A percentile compares a stretch with the other conserved stretches of the same genome.
phyloP scores from a whole-genome alignment of 345 rosid genomes.

The Eucalyptus tenuipes region DNA sequence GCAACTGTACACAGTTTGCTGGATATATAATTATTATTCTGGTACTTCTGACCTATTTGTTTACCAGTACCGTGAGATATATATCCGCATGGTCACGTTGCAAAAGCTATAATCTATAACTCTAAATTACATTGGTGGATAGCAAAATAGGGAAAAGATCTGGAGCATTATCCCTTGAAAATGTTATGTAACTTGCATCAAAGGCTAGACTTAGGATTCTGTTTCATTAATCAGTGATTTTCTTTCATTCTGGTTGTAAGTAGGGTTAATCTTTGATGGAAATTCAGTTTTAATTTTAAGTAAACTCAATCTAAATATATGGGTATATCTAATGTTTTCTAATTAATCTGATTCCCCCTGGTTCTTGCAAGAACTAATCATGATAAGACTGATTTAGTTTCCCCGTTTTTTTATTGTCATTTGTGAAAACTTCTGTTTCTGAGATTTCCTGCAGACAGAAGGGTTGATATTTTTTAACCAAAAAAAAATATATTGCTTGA shows the following conservation, averaged over 20 bases:
- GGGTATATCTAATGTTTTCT: neutral
- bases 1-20: neutral
- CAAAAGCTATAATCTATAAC: neutral
- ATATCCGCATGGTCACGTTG: neutral
- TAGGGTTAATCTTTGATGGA: neutral
- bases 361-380: neutral
- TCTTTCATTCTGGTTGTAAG: neutral
- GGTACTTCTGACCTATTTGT: neutral
- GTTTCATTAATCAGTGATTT: neutral
- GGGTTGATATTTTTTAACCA: neutral
- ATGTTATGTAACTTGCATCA: neutral
- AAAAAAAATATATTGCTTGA: neutral
- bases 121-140: neutral
- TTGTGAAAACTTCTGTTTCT: neutral
- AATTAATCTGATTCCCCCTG: neutral
- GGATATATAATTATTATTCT: neutral
- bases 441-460: neutral
- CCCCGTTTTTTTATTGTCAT: neutral
- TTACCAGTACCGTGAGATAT: neutral
- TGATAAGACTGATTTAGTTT: neutral
- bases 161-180: neutral
- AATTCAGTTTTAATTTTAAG: neutral
- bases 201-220: neutral
- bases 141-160: neutral
- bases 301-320: neutral